A percentile compares a stretch with the other conserved stretches of the same genome.
These are phyloP conservation scores for Phoenix dactylifera DNA, from an alignment of 176 grass and related monocot genomes.

Conservation along the genomic window DNA sequence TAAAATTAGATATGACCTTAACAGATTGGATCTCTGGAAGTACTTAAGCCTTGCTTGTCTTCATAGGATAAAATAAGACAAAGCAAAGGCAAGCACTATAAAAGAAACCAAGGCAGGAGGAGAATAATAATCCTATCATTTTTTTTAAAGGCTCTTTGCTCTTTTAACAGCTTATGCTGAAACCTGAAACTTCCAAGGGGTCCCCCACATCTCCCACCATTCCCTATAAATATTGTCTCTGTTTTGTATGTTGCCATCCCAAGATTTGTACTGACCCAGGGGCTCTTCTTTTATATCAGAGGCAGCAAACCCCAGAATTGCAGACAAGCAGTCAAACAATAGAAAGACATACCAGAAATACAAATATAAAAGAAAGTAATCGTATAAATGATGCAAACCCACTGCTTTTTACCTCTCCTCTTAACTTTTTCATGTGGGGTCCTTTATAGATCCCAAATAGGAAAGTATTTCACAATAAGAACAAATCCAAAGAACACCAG, in stretches of 20 bases:
- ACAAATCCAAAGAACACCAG: too few relatives aligned
- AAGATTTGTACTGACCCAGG: not conserved
- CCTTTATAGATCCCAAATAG: too few relatives aligned
- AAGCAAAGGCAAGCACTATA: not conserved
- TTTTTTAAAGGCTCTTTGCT: not conserved
- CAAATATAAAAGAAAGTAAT: not conserved
- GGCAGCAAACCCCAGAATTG: slow-evolving; percentile 9
- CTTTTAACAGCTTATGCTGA: not conserved
- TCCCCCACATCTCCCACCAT: not conserved
- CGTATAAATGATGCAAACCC: not conserved
- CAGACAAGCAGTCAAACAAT: slow-evolving; percentile 22
- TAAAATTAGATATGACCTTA: not conserved
- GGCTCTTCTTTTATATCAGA: slow-evolving; percentile 6
- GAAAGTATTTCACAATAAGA: too few relatives aligned
- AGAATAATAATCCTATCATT: too few relatives aligned
- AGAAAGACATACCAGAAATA: not conserved
- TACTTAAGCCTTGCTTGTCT: not conserved
- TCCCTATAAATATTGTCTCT: not conserved
- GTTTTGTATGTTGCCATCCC: slow-evolving; percentile 4
- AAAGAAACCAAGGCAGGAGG: too few relatives aligned
- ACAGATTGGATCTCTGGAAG: not conserved
- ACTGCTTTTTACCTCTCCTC: too few relatives aligned
- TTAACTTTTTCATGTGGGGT: too few relatives aligned
- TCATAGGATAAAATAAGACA: not conserved
- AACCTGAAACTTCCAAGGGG: slow-evolving; percentile 19